Evolutionary conservation across 2,329 filamentous ascomycete genomes (phyloP).

Genomic region (Plectosphaerella cucumerina): DNA sequence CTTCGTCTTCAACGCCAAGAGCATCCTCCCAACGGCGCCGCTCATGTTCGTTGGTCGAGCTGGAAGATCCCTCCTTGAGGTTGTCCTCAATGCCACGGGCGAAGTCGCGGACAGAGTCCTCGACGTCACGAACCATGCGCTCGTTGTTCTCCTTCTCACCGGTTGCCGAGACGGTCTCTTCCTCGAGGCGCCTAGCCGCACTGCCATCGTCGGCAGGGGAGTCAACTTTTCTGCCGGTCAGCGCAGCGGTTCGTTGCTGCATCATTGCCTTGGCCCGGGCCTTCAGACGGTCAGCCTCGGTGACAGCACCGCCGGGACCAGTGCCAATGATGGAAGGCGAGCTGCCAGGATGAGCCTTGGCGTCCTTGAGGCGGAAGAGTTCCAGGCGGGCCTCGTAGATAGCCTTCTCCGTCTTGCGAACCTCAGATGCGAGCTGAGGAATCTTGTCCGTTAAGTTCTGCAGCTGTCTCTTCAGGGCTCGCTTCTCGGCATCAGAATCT

Average conservation of each 20-base stretch:
- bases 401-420: slow-evolving; percentile 83
- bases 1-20: slow-evolving; percentile 91
- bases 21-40: slow-evolving; percentile 92
- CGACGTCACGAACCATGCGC: slow-evolving; percentile 92
- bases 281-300: slow-evolving; percentile 91
- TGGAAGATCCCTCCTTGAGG: slow-evolving; percentile 75
- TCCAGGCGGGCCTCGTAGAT: slow-evolving; percentile 91
- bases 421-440: slow-evolving; percentile 86
- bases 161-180: slow-evolving; percentile 76
- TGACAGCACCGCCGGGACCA: slow-evolving; percentile 83
- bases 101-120: slow-evolving; percentile 92
- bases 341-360: slow-evolving; percentile 82
- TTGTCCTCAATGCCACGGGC: slow-evolving; percentile 78
- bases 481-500: slow-evolving; percentile 84
- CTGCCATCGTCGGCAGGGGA: slow-evolving; percentile 66
- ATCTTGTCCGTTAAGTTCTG: slow-evolving; percentile 86
- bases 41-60: slow-evolving; percentile 81
- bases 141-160: slow-evolving; percentile 92
- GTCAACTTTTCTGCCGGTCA: slow-evolving; percentile 79
- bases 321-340: slow-evolving; percentile 83
- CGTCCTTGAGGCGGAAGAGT: slow-evolving; percentile 88
- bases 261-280: slow-evolving; percentile 96
- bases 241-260: slow-evolving; percentile 91
- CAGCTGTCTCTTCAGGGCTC: slow-evolving; percentile 82
- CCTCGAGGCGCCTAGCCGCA: slow-evolving; percentile 80